These are phyloP conservation scores for Lantana camara DNA, from an alignment of 257 asterid genomes.

Conservation along the genomic window DNA sequence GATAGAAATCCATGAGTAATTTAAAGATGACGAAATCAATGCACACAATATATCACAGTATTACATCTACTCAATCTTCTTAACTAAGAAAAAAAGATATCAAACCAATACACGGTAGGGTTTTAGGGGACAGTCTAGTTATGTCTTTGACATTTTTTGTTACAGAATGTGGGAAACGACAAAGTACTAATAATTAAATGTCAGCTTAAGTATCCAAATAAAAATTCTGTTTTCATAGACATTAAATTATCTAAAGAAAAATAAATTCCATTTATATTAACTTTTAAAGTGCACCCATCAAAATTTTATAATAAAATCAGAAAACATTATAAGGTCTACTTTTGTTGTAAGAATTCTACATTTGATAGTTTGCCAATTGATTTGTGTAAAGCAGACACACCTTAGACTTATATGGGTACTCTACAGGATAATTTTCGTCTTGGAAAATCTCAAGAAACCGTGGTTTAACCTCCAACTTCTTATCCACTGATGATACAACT, in stretches of 20 bases:
- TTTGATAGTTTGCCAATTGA: constrained; percentile 12
- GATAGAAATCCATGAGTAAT: constrained; percentile 23
- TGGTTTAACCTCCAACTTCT: constrained; percentile 91
- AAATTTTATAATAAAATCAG: not conserved
- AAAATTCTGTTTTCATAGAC: constrained; percentile 6
- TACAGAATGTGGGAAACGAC: not conserved
- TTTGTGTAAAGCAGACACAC: constrained; percentile 40
- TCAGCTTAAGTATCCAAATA: not conserved
- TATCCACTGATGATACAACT: constrained; percentile 97
- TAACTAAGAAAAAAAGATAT: constrained; percentile 8
- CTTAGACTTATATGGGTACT: constrained; percentile 94
- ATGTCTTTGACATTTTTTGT: constrained; percentile 4
- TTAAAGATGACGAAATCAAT: not conserved
- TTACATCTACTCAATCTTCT: constrained; percentile 16
- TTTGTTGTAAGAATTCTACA: not conserved
- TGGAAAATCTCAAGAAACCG: constrained; percentile 94
- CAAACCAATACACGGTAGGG: constrained; percentile 7
- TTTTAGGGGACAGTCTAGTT: not conserved
- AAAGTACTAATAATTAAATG: not conserved
- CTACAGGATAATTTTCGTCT: constrained; percentile 85
- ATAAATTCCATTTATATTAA: constrained; percentile 10
- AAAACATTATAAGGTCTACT: too few relatives aligned
- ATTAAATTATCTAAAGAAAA: not conserved
- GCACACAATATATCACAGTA: not conserved
- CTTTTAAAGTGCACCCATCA: constrained; percentile 18